These are phyloP conservation scores for Ganoderma lucidum DNA, from an alignment of 1,284 basidiomycete genomes.

Conservation along the genomic window DNA sequence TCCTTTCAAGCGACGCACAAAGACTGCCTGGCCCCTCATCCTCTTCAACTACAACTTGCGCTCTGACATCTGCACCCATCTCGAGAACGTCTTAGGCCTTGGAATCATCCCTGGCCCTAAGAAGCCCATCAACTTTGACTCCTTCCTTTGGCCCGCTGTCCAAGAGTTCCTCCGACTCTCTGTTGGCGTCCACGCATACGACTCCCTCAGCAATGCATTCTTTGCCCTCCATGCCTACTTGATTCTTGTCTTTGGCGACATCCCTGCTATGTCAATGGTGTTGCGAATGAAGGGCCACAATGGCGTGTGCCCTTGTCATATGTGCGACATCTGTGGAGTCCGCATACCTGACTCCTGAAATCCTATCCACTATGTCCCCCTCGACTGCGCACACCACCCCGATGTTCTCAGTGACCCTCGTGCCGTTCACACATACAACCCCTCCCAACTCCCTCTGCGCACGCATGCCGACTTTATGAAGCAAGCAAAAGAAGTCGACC, in stretches of 20 bases:
- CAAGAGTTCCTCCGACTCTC: conserved; percentile 51
- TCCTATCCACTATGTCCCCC: conserved; percentile 48
- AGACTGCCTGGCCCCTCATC: too few relatives aligned
- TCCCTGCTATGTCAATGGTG: conserved; percentile 41
- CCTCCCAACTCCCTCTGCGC: conserved; percentile 47
- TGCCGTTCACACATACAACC: conserved; percentile 44
- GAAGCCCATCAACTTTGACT: conserved; percentile 50
- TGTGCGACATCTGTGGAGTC: conserved; percentile 51
- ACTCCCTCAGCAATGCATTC: conserved; percentile 33
- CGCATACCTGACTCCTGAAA: conserved; percentile 31
- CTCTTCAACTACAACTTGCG: conserved; percentile 17
- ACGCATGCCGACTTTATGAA: conserved; percentile 43
- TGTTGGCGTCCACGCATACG: conserved; percentile 46
- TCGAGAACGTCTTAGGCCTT: conserved; percentile 42
- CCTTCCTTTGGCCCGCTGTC: conserved; percentile 50
- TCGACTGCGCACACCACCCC: conserved; percentile 29
- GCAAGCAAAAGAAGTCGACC: conserved; percentile 45
- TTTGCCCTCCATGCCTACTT: conserved; percentile 49
- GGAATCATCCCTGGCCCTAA: conserved; percentile 53
- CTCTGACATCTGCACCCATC: conserved; percentile 42
- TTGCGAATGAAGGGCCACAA: conserved; percentile 56
- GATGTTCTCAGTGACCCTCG: background rate
- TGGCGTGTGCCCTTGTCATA: conserved; percentile 49
- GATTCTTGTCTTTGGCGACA: conserved; percentile 51
- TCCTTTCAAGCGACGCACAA: too few relatives aligned